These are phyloP conservation scores for Mortierella sp. DNA, from an alignment of 371 early-diverging fungal genomes.

Conservation along the genomic window DNA sequence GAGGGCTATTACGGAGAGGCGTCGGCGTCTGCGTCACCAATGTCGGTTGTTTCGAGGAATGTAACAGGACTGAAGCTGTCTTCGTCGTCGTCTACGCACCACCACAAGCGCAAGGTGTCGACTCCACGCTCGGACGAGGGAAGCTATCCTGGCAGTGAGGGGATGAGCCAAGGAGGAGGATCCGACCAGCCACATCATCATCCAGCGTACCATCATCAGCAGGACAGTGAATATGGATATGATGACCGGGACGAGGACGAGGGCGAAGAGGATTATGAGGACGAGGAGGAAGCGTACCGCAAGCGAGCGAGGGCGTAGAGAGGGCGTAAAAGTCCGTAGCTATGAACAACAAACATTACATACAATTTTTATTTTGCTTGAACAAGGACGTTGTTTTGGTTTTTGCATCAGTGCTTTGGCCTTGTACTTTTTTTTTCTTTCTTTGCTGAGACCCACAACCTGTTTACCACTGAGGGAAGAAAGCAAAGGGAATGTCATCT, in stretches of 20 bases:
- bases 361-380: not conserved
- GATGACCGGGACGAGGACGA: slow-evolving; percentile 21
- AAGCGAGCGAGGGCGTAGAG: slow-evolving; percentile 35
- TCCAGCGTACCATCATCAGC: slow-evolving; percentile 8
- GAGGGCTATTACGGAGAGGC: slow-evolving; percentile 24
- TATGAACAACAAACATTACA: not conserved
- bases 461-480: too few relatives aligned
- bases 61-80: slow-evolving; percentile 47
- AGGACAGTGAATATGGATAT: slow-evolving; percentile 20
- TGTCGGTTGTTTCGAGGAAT: slow-evolving; percentile 47
- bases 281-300: slow-evolving; percentile 33
- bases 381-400: not conserved
- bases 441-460: too few relatives aligned
- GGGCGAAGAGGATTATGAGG: slow-evolving; percentile 32
- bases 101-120: slow-evolving; percentile 30
- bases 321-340: not conserved
- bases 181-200: not conserved
- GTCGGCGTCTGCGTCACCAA: slow-evolving; percentile 51
- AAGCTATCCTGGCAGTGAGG: slow-evolving; percentile 15
- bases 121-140: slow-evolving; percentile 39
- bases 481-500: too few relatives aligned
- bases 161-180: slow-evolving; percentile 6
- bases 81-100: slow-evolving; percentile 25
- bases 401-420: not conserved
- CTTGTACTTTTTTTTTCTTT: not conserved